Evolutionary conservation across 1,284 basidiomycete species (phyloP).

Genomic region (Tilletia walkeri): DNA sequence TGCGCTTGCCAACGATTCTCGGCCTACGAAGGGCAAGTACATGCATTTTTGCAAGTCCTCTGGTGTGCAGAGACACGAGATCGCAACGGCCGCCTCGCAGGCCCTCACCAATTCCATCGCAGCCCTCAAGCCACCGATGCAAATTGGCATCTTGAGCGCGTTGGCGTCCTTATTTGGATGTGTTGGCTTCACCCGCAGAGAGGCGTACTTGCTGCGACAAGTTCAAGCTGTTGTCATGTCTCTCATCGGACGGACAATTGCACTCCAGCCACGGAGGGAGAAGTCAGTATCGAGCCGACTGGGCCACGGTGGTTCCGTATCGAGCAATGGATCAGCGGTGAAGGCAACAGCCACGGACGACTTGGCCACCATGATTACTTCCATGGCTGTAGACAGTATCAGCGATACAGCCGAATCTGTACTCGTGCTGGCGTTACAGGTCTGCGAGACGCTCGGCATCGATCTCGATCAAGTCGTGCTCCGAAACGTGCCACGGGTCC

Average conservation of each 20-base stretch:
- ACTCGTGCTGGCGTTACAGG: slow-evolving; percentile 46
- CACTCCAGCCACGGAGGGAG: not conserved
- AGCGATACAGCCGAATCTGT: slow-evolving; percentile 40
- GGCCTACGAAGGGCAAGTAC: slow-evolving; percentile 35
- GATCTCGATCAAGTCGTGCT: slow-evolving; percentile 45
- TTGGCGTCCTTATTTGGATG: slow-evolving; percentile 45
- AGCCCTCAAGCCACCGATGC: slow-evolving; percentile 46
- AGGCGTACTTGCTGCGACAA: slow-evolving; percentile 44
- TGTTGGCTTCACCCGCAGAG: slow-evolving; percentile 44
- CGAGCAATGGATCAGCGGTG: not conserved
- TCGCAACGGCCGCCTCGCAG: slow-evolving; percentile 40
- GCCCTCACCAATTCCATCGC: slow-evolving; percentile 43
- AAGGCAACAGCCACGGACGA: not conserved
- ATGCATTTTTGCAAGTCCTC: slow-evolving; percentile 35
- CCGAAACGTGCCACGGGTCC: slow-evolving; percentile 33
- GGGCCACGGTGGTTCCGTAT: not conserved
- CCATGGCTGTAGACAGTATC: slow-evolving; percentile 29
- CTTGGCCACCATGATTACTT: slow-evolving; percentile 34
- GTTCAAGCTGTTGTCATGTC: slow-evolving; percentile 39
- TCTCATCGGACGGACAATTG: slow-evolving; percentile 30
- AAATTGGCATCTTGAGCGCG: slow-evolving; percentile 43
- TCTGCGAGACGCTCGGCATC: slow-evolving; percentile 52
- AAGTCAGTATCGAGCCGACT: not conserved
- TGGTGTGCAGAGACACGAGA: slow-evolving; percentile 46
- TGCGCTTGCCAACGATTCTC: slow-evolving; percentile 36